Conservation (phyloP, 805 yeast genomes). For the Nakazawaea ambrosiae region DNA sequence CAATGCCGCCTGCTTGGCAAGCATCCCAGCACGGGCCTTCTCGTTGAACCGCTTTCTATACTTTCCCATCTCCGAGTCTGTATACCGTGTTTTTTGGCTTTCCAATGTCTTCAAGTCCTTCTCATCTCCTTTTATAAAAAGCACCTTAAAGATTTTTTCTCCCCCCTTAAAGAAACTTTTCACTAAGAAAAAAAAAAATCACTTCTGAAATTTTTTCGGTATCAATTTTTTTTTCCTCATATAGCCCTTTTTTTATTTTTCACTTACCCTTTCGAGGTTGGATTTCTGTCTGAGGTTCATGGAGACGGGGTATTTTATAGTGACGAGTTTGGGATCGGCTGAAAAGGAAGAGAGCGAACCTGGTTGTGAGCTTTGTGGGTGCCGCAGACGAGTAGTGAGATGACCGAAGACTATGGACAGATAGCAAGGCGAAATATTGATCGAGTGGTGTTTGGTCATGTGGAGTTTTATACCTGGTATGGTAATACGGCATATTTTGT, state of each 20-base stretch:
- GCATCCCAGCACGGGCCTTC: conserved; percentile 79
- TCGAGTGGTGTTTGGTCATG: conserved; percentile 60
- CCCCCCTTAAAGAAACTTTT: conserved; percentile 7
- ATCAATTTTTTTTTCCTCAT: too few species aligned
- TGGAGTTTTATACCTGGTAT: conserved; percentile 77
- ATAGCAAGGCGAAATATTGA: conserved; percentile 55
- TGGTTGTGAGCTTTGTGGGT: too few species aligned
- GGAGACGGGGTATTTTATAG: too few species aligned
- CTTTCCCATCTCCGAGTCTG: conserved; percentile 53
- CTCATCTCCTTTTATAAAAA: not conserved
- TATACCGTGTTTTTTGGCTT: conserved; percentile 10
- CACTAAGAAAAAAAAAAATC: too few species aligned
- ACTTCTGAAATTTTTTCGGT: too few species aligned
- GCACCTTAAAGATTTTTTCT: too few species aligned
- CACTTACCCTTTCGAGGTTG: too few species aligned
- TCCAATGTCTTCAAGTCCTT: conserved; percentile 3
- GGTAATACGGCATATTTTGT: conserved; percentile 74
- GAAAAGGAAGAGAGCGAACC: too few species aligned
- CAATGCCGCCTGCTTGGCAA: conserved; percentile 68
- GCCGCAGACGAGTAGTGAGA: too few species aligned
- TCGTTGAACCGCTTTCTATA: conserved; percentile 77
- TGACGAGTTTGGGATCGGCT: too few species aligned
- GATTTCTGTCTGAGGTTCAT: too few species aligned
- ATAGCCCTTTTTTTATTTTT: too few species aligned
- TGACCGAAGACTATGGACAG: conserved; percentile 46